Base-by-base conservation (phyloP, 1,284 basidiomycete species). In the Tremellales sp. region DNA sequence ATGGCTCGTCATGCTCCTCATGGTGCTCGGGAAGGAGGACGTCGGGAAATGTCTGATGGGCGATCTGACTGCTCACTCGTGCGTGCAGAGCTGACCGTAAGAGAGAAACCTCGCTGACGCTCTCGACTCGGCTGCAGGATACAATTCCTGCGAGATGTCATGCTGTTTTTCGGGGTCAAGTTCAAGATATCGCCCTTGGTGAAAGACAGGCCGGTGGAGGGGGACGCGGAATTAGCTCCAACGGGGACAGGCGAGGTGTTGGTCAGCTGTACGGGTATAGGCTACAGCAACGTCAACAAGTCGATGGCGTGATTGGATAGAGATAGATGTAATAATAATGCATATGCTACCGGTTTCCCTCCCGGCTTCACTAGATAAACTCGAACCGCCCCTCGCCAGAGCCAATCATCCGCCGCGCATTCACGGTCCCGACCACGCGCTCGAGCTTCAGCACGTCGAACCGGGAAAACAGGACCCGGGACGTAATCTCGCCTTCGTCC, bases 11-110 rank as follows among this genome's bases (percentile, higher is more conserved):
- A 75, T 97, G 22, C 72, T 94, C 21, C 79, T 94, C 76, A 94
- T 99, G 89, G 85, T 89, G 1, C 76, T 97, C 8, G 92, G 94
- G 6, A 93, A 90, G 53, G 92, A 97, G 68, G 95, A 98, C 66
- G 91, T 98, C 1, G 88, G 91, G 1, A 81, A 85, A 53, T 90
- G 88, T 73, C 77, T 82, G 45, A 86, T 98, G 80, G 83, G 86
- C 7, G 80, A 84, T 54, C 83, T 92, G 6, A 90, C 87, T 4
- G 70, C 80, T 14, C 79, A 86, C 68, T 86, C 87, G 89, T 91
- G 58, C 72, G 86, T 81, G 33, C 45, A 37, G 25, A 7, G 7
- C 26, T 16, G 28, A 10, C 26, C 12, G 25, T 2, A 27, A 9
- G 29, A 7, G 2, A 19, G 22, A 21, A 34, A 26, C 14, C n/a